These are phyloP conservation scores for Saraca asoca DNA, from an alignment of 331 rosid species.

Conservation along the genomic window DNA sequence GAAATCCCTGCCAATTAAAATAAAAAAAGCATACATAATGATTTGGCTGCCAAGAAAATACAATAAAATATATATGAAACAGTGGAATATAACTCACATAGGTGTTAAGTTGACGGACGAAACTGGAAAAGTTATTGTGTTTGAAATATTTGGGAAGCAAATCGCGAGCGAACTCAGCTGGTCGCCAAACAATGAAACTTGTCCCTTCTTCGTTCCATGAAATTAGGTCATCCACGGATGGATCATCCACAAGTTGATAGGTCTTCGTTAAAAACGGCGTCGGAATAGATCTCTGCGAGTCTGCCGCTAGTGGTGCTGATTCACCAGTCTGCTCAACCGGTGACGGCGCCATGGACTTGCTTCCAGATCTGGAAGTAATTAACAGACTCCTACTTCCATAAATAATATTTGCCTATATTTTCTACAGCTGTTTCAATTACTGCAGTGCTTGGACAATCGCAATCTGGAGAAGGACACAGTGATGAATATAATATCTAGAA, in stretches of 20 bases:
- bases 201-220: conserved; percentile 94
- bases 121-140: conserved; percentile 93
- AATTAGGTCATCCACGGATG: conserved; percentile 69
- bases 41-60: neutral
- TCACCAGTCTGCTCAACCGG: conserved; percentile 78
- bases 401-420: neutral
- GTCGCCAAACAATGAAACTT: conserved; percentile 82
- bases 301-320: conserved; percentile 41
- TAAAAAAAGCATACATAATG: neutral
- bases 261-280: conserved; percentile 91
- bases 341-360: conserved; percentile 58
- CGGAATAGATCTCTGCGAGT: conserved; percentile 82
- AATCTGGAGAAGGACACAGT: neutral
- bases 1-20: conserved; percentile 63
- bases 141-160: conserved; percentile 89
- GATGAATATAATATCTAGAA: too few species aligned
- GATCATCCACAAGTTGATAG: conserved; percentile 83
- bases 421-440: neutral
- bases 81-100: conserved; percentile 49
- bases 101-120: conserved; percentile 95
- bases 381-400: neutral
- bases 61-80: neutral
- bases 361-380: conserved; percentile 53
- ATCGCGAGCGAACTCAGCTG: conserved; percentile 97
- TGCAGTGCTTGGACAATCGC: neutral